Percentiles rank a stretch among this genome's conserved stretches.
Evolutionary conservation across 768 basidiomycete species (phyloP).

Genomic region (Russula virescens): DNA sequence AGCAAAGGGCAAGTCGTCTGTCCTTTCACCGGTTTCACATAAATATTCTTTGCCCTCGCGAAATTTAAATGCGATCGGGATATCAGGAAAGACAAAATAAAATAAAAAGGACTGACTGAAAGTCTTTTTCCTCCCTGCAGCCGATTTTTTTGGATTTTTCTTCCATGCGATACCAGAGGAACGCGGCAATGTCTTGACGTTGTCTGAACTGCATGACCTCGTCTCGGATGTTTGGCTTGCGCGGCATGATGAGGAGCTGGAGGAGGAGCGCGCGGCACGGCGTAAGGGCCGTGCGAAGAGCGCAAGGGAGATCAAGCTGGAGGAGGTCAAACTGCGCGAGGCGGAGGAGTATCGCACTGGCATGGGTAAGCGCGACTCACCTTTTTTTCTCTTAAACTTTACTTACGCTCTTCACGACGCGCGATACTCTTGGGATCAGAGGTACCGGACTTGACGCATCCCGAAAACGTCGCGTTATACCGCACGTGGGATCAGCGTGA

Average conservation of each 20-base stretch:
- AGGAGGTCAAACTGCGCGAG: conserved; percentile 65
- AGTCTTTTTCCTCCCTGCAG: conserved; percentile 33
- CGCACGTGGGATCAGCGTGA: conserved; percentile 76
- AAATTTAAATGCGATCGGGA: too few species aligned
- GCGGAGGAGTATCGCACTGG: conserved; percentile 73
- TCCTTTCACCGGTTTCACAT: too few species aligned
- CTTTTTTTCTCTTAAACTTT: conserved; percentile 3
- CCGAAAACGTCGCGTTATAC: conserved; percentile 63
- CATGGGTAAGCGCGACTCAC: conserved; percentile 48
- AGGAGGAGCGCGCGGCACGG: conserved; percentile 52
- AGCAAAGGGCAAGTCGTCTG: conserved; percentile 40
- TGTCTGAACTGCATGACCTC: conserved; percentile 61
- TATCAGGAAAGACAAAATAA: too few species aligned
- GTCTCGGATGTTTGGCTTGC: conserved; percentile 66
- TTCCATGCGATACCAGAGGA: conserved; percentile 61
- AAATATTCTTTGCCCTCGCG: too few species aligned
- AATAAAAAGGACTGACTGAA: too few species aligned
- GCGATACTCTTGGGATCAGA: conserved; percentile 39
- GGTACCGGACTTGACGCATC: conserved; percentile 72
- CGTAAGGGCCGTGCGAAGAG: conserved; percentile 76
- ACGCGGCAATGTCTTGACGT: conserved; percentile 39
- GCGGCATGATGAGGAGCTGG: conserved; percentile 61
- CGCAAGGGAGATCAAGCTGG: conserved; percentile 55
- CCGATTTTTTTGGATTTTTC: conserved; percentile 71
- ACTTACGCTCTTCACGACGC: too few species aligned